Base-by-base conservation (phyloP, 176 grass and related monocot genomes). In the Bonia amplexicaulis region DNA sequence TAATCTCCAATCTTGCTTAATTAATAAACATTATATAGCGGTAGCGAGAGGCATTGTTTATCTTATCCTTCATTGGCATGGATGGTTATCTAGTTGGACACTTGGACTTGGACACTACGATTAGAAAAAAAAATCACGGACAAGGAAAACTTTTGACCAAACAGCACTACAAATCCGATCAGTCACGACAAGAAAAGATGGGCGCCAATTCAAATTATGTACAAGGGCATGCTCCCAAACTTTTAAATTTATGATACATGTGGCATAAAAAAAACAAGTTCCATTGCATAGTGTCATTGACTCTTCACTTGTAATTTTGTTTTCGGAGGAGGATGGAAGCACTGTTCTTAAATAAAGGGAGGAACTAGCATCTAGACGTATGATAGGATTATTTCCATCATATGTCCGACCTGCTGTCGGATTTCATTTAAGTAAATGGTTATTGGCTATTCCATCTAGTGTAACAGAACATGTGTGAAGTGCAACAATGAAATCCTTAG, bases 51-150 rank as follows among this genome's bases (percentile, higher is more conserved):
- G 48, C 13, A 73, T 88, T 88, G 8, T 80, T 85, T 85, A 85
- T 79, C 26, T 91, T 85, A 88, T 88, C 77, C 49, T 69, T 79
- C 7, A 19, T 66, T 40, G 25, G 48, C 2, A 65, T 42, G 41
- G 16, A 52, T 78, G 76, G 66, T 80, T 31, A 57, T 89, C 84
- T 89, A 70, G 58, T 41, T 89, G 83, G 82, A 76, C 81, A 75
- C 25, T 81, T n/a, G n/a, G n/a, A n/a, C n/a, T 41, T 89, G 83
- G 82, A 76, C 81, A 75, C 25, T 81, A 75, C 45, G 39, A 33
- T n/a, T 23, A 41, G 23, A 59, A 35, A 17, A 29, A 33, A n/a
- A 54, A 20, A 2, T 6, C 13, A 9, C 42, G n/a, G 59, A 58
- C 27, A 66, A 75, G 0, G 65, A 66, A 42, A 80, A 23, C 75